A percentile compares a stretch with the other conserved stretches of the same genome.
Evolutionary conservation across 805 yeast genomes (phyloP).

Genomic region (Hanseniaspora nectarophila): DNA sequence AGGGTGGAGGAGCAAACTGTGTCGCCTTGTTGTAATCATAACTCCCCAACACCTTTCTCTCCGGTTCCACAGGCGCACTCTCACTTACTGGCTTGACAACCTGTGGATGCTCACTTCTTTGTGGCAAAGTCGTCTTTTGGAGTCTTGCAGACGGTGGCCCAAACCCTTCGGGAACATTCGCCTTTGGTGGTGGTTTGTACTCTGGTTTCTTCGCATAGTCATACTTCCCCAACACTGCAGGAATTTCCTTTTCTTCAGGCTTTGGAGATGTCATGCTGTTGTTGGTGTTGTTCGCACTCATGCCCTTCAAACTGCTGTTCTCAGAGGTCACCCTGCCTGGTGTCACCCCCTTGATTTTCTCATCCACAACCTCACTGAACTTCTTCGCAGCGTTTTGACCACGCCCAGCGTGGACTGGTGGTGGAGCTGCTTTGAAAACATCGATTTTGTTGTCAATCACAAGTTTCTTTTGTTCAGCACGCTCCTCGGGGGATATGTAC

Average conservation of each 20-base stretch:
- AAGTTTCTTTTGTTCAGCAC: constrained; percentile 1
- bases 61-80: too few species aligned
- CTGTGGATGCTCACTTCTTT: too few species aligned
- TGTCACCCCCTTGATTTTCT: constrained; percentile 1
- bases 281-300: background rate
- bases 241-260: background rate
- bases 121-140: background rate
- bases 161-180: constrained; percentile 9
- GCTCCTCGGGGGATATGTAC: constrained; percentile 9
- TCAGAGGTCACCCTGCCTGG: background rate
- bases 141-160: background rate
- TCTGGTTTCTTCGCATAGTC: constrained; percentile 5
- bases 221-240: constrained; percentile 2
- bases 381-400: background rate
- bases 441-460: constrained; percentile 10
- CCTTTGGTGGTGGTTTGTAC: constrained; percentile 8
- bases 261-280: too few species aligned
- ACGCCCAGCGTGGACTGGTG: constrained; percentile 13
- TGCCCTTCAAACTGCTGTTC: too few species aligned
- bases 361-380: constrained; percentile 11
- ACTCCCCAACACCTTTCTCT: constrained; percentile 28
- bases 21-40: constrained; percentile 28
- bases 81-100: too few species aligned
- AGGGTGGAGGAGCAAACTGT: constrained; percentile 34
- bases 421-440: constrained; percentile 5